Percentiles rank a stretch among this genome's conserved stretches.
These are phyloP conservation scores for Saccharomycopsis sp. DNA, from an alignment of 805 yeast genomes.

Conservation along the genomic window DNA sequence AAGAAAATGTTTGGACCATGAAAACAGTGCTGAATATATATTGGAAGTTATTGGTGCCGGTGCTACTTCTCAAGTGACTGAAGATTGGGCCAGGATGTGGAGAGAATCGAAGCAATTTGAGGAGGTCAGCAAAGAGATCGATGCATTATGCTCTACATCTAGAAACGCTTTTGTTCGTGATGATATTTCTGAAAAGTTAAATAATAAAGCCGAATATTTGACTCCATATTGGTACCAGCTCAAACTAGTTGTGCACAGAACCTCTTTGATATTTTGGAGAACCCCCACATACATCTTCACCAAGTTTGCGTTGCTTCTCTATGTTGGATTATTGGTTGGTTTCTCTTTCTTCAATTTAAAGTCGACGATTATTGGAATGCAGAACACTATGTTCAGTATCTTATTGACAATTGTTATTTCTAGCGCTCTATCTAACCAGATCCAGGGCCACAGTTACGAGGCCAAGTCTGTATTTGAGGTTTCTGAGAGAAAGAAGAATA, in stretches of 20 bases:
- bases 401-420: slow-evolving; percentile 51
- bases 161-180: slow-evolving; percentile 25
- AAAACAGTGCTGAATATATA: slow-evolving; percentile 74
- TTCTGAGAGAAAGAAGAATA: slow-evolving; percentile 62
- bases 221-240: slow-evolving; percentile 39
- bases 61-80: slow-evolving; percentile 48
- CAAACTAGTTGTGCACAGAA: slow-evolving; percentile 52
- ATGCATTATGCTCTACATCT: slow-evolving; percentile 43
- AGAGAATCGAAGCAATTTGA: slow-evolving; percentile 33
- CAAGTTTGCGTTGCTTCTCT: slow-evolving; percentile 46
- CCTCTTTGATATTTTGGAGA: slow-evolving; percentile 55
- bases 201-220: slow-evolving; percentile 34
- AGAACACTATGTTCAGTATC: slow-evolving; percentile 57
- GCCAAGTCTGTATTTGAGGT: slow-evolving; percentile 60
- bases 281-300: slow-evolving; percentile 57
- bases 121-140: slow-evolving; percentile 50
- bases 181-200: slow-evolving; percentile 27
- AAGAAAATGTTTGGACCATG: slow-evolving; percentile 46
- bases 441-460: slow-evolving; percentile 48
- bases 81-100: slow-evolving; percentile 65
- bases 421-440: slow-evolving; percentile 52
- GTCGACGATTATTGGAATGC: slow-evolving; percentile 60
- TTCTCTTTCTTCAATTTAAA: slow-evolving; percentile 68
- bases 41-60: slow-evolving; percentile 76
- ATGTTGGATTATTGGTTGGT: slow-evolving; percentile 59